A percentile compares a stretch with the other conserved stretches of the same genome.
These are phyloP conservation scores for Sarocladiaceae sp. DNA, from an alignment of 2,329 filamentous ascomycete species.

Conservation along the genomic window DNA sequence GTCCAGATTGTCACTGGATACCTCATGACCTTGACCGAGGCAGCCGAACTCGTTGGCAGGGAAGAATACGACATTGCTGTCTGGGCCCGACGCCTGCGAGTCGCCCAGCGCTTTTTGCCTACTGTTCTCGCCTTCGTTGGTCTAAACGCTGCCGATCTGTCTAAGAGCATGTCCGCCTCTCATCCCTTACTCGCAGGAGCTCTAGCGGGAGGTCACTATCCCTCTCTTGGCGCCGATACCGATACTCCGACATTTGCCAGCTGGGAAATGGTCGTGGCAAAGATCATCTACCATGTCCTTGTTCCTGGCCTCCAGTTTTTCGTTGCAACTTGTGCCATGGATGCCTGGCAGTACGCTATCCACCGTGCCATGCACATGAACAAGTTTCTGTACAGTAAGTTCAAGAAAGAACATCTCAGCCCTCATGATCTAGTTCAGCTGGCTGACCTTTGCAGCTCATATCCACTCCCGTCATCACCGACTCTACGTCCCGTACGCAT, in stretches of 20 bases:
- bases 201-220: slow-evolving; percentile 76
- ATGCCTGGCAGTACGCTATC: slow-evolving; percentile 98
- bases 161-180: slow-evolving; percentile 64
- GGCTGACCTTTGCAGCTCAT: slow-evolving; percentile 46
- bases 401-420: slow-evolving; percentile 45
- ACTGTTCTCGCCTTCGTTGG: slow-evolving; percentile 64
- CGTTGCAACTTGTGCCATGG: slow-evolving; percentile 68
- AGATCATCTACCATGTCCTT: slow-evolving; percentile 69
- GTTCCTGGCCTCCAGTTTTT: slow-evolving; percentile 74
- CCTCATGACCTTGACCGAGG: slow-evolving; percentile 64
- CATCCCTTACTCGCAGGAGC: slow-evolving; percentile 70
- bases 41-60: slow-evolving; percentile 65
- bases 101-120: slow-evolving; percentile 74
- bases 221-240: slow-evolving; percentile 57
- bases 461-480: slow-evolving; percentile 96
- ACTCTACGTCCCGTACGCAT: slow-evolving; percentile 95
- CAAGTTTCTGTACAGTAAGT: slow-evolving; percentile 90
- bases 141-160: slow-evolving; percentile 67
- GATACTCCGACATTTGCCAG: slow-evolving; percentile 67
- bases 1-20: slow-evolving; percentile 74
- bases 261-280: slow-evolving; percentile 75
- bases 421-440: neutral
- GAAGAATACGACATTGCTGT: slow-evolving; percentile 82
- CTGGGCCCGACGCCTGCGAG: slow-evolving; percentile 77
- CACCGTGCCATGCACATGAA: slow-evolving; percentile 97